These are phyloP conservation scores for Didymosphaeria variabile DNA, from an alignment of 2,329 filamentous ascomycete genomes.

Conservation along the genomic window DNA sequence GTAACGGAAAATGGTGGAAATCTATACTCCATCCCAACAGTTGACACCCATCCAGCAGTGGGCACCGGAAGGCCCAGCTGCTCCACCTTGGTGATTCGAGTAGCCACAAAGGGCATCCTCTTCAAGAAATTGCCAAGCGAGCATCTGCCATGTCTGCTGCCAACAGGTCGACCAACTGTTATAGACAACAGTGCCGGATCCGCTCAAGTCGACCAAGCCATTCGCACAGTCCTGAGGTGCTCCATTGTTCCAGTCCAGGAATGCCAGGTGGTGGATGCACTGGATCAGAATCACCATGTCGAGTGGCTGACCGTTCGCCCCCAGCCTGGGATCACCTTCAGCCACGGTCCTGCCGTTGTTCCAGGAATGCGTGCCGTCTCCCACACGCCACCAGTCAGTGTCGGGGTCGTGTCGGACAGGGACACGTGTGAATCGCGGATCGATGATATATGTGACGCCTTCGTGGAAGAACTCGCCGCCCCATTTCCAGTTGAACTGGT, in stretches of 20 bases:
- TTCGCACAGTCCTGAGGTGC: not conserved
- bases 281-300: not conserved
- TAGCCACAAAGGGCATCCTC: not conserved
- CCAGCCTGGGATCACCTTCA: not conserved
- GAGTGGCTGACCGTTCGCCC: not conserved
- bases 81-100: not conserved
- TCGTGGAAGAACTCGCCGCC: not conserved
- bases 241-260: not conserved
- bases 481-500: not conserved
- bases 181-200: not conserved
- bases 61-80: not conserved
- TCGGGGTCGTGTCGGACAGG: not conserved
- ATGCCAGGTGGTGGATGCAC: not conserved
- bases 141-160: not conserved
- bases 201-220: too few relatives aligned
- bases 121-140: not conserved
- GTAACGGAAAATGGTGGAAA: too few relatives aligned
- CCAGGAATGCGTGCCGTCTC: not conserved
- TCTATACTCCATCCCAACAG: not conserved
- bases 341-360: not conserved
- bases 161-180: not conserved
- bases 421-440: not conserved
- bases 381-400: not conserved
- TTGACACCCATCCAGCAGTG: not conserved
- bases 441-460: not conserved